phyloP scores from a whole-genome alignment of 2,329 filamentous ascomycete species.

The Myriosclerotinia curreyana region DNA sequence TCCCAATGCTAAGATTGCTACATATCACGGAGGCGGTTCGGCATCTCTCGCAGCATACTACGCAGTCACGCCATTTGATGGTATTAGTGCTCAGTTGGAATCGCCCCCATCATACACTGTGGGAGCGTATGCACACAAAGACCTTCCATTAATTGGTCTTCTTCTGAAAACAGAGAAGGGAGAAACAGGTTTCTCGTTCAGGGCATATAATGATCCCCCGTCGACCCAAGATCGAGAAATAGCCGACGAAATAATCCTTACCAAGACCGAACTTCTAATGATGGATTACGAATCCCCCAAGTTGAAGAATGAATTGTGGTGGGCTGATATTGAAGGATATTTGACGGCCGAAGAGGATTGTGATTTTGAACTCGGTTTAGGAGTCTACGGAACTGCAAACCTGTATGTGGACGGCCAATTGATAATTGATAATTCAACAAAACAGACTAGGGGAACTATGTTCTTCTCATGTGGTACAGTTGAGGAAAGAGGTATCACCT shows the following conservation, averaged over 20 bases:
- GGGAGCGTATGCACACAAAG: constrained; percentile 61
- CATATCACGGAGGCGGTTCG: constrained; percentile 62
- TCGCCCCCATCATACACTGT: constrained; percentile 48
- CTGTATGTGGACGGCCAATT: constrained; percentile 40
- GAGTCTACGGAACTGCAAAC: constrained; percentile 41
- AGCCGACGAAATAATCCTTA: constrained; percentile 50
- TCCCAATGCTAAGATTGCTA: constrained; percentile 55
- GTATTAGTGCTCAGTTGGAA: constrained; percentile 46
- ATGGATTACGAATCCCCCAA: constrained; percentile 50
- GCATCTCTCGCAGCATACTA: constrained; percentile 61
- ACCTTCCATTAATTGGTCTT: constrained; percentile 49
- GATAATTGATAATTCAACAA: constrained; percentile 39
- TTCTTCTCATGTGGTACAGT: constrained; percentile 42
- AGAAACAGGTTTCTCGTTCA: constrained; percentile 57
- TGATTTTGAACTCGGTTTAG: constrained; percentile 41
- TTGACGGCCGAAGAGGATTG: constrained; percentile 36
- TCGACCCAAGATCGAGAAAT: constrained; percentile 46
- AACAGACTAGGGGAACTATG: constrained; percentile 40
- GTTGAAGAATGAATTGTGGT: constrained; percentile 38
- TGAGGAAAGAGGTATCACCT: constrained; percentile 36
- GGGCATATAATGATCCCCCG: constrained; percentile 60
- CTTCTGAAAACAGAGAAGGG: constrained; percentile 52
- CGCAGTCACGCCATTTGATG: constrained; percentile 69
- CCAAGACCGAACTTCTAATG: constrained; percentile 46
- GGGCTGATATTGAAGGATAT: constrained; percentile 42